Evolutionary conservation across 2,329 filamentous ascomycete genomes (phyloP), one percentile per base, ranked within the genome.

Genomic region (Pseudogymnoascus sp.): DNA sequence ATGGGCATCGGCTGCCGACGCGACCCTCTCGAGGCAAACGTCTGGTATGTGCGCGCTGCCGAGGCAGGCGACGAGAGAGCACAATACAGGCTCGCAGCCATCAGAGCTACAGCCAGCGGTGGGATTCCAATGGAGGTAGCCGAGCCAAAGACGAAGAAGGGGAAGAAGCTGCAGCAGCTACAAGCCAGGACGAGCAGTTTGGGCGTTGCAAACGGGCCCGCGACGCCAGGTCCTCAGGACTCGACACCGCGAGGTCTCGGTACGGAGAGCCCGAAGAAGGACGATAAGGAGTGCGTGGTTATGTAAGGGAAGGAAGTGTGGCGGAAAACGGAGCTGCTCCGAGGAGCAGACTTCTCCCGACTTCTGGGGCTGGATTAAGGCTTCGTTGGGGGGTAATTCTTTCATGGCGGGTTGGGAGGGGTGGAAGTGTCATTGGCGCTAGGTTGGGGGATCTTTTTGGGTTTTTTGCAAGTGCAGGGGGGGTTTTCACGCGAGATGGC

Each of bases 1-100:
- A 96, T 96, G 90, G 95, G 95, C 67, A 97, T 99, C 70, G 95
- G 95, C 60, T 97, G 92, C 75, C 89, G 92, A 39, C 87, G 91
- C 60, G 95, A 99, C 74, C 87, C 93, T n/a, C 83, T 99, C 47
- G 93, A 97, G 75, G 93, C 95, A 69, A 99, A 99, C 72, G 90
- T 96, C 34, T 97, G 93, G 93, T 99, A 99, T 74, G 93, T 99
- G 69, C 91, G 90, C 75, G 95, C 95, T 4, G 93, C 95, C 14
- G 93, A 96, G 69, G 85, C 91, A 60, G 95, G 93, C 57, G 93
- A 97, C 71, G 90, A 95, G 70, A 86, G 92, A 64, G 95, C 95
- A 61, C 93, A 89, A 75, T 89, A 95, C 71, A 85, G 95, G 26
- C 81, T 99, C 62, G 86, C 89, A 18, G 90, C 92, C 42, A 99